Evolutionary conservation across 2,329 filamentous ascomycete genomes (phyloP).

Genomic region (Dryadomyces quercivorus): DNA sequence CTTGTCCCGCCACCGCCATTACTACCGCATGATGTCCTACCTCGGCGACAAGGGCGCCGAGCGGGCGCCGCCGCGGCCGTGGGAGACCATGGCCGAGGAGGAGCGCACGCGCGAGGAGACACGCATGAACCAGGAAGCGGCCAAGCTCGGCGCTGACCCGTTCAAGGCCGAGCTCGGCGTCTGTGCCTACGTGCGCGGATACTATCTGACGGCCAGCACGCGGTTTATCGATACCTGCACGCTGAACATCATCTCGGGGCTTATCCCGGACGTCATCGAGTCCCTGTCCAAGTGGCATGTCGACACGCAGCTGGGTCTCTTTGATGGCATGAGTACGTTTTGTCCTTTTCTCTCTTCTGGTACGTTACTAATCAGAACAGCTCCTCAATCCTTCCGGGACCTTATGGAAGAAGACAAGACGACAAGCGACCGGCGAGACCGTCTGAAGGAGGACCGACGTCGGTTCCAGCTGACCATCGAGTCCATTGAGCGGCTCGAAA

Average conservation of each 20-base stretch:
- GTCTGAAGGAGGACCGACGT: slow-evolving; percentile 20
- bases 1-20: slow-evolving; percentile 35
- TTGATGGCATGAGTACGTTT: slow-evolving; percentile 18
- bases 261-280: slow-evolving; percentile 31
- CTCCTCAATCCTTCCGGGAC: slow-evolving; percentile 15
- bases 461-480: slow-evolving; percentile 22
- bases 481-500: slow-evolving; percentile 22
- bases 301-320: slow-evolving; percentile 30
- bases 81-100: slow-evolving; percentile 35
- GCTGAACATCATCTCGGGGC: slow-evolving; percentile 34
- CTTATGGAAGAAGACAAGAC: slow-evolving; percentile 25
- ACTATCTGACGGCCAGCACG: slow-evolving; percentile 54
- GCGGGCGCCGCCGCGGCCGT: slow-evolving; percentile 21
- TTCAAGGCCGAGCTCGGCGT: slow-evolving; percentile 50
- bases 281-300: slow-evolving; percentile 28
- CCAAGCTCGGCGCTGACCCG: slow-evolving; percentile 41
- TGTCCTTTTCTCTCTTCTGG: not conserved
- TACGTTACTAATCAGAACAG: not conserved
- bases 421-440: slow-evolving; percentile 18
- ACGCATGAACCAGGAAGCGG: slow-evolving; percentile 27
- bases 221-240: slow-evolving; percentile 49
- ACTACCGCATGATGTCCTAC: slow-evolving; percentile 33
- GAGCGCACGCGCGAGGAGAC: slow-evolving; percentile 31
- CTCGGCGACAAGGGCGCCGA: slow-evolving; percentile 16
- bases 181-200: slow-evolving; percentile 51